These are phyloP conservation scores for Musa beccarii DNA, from an alignment of 176 grass and related monocot species.

Conservation along the genomic window DNA sequence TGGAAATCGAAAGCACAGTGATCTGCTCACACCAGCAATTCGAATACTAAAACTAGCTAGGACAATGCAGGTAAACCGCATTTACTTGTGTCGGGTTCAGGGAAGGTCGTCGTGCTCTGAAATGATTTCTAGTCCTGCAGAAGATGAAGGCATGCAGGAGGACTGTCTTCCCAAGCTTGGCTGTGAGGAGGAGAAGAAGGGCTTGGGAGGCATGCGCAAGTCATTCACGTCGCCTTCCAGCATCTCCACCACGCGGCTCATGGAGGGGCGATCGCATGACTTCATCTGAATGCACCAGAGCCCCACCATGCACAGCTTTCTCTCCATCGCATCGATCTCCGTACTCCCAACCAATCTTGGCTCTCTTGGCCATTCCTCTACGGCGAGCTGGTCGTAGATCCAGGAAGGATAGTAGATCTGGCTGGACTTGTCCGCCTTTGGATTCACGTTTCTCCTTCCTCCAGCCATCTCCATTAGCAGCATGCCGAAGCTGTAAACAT, in stretches of 20 bases:
- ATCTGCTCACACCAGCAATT: no score
- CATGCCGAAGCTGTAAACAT: constrained; percentile 17
- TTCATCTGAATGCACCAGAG: constrained; percentile 48
- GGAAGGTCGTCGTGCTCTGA: no score
- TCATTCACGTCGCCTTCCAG: constrained; percentile 8
- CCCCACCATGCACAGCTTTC: constrained; percentile 26
- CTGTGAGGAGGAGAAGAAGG: constrained; percentile 22
- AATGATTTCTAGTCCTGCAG: background rate
- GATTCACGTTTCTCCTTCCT: constrained; percentile 21
- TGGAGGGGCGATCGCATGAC: constrained; percentile 13
- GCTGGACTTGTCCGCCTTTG: background rate
- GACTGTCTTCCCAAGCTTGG: background rate
- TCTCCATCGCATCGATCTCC: constrained; percentile 38
- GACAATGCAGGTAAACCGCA: no score
- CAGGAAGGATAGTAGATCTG: background rate
- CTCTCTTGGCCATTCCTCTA: background rate
- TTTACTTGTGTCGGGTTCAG: no score
- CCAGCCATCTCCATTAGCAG: constrained; percentile 38
- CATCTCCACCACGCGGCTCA: constrained; percentile 38
- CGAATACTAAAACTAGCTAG: no score
- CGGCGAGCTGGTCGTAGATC: constrained; percentile 3
- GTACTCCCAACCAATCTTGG: background rate
- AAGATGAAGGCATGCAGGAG: background rate
- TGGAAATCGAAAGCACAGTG: no score
- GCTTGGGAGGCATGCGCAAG: constrained; percentile 24